Evolutionary conservation across 768 basidiomycete species (phyloP).

Genomic region (Tulasnella sp.): DNA sequence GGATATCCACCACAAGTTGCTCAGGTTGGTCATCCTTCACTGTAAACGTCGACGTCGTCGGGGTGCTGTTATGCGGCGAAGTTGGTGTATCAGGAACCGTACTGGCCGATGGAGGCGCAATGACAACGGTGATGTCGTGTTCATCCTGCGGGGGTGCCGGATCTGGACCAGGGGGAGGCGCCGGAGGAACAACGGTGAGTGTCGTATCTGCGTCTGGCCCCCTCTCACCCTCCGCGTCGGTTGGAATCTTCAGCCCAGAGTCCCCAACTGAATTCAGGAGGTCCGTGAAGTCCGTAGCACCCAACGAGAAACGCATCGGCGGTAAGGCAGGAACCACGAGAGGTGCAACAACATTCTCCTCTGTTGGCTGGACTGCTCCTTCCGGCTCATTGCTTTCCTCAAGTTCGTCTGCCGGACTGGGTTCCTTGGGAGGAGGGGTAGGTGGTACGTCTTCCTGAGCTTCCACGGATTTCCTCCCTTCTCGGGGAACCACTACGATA

Average conservation of each 20-base stretch:
- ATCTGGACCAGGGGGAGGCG: too few relatives aligned
- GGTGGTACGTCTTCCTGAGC: slow-evolving; percentile 4
- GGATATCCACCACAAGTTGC: too few relatives aligned
- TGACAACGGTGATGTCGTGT: not conserved
- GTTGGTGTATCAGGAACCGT: not conserved
- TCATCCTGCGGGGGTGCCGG: too few relatives aligned
- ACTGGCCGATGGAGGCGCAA: not conserved
- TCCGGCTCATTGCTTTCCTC: not conserved
- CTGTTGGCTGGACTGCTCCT: not conserved
- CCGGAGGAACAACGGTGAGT: too few relatives aligned
- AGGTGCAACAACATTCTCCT: not conserved
- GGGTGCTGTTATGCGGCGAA: too few relatives aligned
- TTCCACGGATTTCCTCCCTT: slow-evolving; percentile 5
- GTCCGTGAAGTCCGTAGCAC: slow-evolving; percentile 59
- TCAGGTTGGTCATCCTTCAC: too few relatives aligned
- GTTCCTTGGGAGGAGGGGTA: slow-evolving; percentile 12
- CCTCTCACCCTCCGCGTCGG: not conserved
- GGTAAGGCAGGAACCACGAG: slow-evolving; percentile 76
- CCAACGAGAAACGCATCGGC: slow-evolving; percentile 84
- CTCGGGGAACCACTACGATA: slow-evolving; percentile 6
- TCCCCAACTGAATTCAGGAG: slow-evolving; percentile 23
- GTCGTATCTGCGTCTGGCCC: not conserved
- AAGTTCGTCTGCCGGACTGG: not conserved
- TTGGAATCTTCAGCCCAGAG: not conserved
- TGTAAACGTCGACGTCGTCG: too few relatives aligned